Base-by-base conservation (phyloP, 495 filamentous ascomycete species). In the Tuber calosporum region DNA sequence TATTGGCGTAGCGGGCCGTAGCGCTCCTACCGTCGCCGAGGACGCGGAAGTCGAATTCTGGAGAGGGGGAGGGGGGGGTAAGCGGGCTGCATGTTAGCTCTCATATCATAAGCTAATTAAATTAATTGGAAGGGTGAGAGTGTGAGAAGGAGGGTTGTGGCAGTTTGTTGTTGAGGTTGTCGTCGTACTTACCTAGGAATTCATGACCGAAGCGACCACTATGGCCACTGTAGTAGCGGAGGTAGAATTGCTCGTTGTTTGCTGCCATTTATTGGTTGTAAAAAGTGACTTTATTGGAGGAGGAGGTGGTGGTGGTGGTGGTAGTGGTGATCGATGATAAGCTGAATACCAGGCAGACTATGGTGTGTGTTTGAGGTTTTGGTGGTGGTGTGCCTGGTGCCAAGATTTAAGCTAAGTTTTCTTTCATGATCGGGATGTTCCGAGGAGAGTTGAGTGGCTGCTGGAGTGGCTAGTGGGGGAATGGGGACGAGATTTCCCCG, bases 181-280 rank as follows among this genome's bases (percentile, higher is more conserved):
- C 4, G 4, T 5, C 84, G 70, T 83, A 97, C 95, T 95, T 82
- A 99, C 95, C 96, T 82, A 99, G 87, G 82, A 98, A 99, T 83
- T 98, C 96, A 86, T 99, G 96, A 73, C 96, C 96, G 84, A 97
- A 97, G 79, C 96, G 92, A 82, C 96, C 96, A 82, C 92, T 93
- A 83, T 99, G 96, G 82, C 96, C 96, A 79, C 95, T 97, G 87
- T 99, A 99, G 86, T 99, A 99, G 79, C 95, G 90, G 71, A 99
- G 84, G 82, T 99, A 99, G 83, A 99, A 99, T 20, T 90, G 89
- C 76, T 99, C 95, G 82, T 81, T 81, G 58, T 79, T 82, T 43
- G 71, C 79, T 53, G 79, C 68, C 82, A 75, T 77, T 69, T 69
- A 70, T 78, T 66, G 71, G 74, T 72, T 72, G 71, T n/a, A 42